Base-by-base conservation (phyloP, 2,329 filamentous ascomycete species). In the Aureobasidium sp. region DNA sequence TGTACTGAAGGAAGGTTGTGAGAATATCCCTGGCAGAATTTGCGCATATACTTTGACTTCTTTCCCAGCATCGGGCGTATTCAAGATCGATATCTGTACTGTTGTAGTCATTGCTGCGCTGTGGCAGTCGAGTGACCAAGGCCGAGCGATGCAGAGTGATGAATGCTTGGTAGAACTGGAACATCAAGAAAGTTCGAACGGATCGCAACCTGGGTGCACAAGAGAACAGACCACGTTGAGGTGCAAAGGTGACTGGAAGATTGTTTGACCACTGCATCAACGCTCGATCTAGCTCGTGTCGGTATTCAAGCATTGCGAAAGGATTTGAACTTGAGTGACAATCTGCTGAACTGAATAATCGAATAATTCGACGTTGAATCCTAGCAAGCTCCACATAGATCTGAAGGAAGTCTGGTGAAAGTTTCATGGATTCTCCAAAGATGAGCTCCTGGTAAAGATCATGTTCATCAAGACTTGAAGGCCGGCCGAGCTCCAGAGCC, bases 181-280 rank as follows among this genome's bases (percentile, higher is more conserved):
- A 25, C 6, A n/a, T 25, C 24, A 53, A 14, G 5, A 35, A 27
- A 6, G 39, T 34, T 14, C 29, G 22, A 14, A 37, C 24, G 17
- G 39, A 12, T 3, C 17, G 21, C 6, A 38, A 12, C 16, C n/a
- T 11, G 22, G 39, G 29, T 5, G 39, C 14, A 53, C 50, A 64
- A 67, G 14, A 7, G 3, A 25, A 12, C 14, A 17, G 6, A 25
- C 30, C 21, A 6, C 6, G 16, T 1, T 12, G n/a, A 16, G 45
- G 45, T 6, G 10, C 27, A 8, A 38, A 10, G 1, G 8, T 11
- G 2, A n/a, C 24, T 3, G 32, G 21, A 3, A 29, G 21, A 29
- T 14, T 27, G 30, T 38, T 32, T 3, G 45, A 37, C 45, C 45
- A 49, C 16, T 11, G 3, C 3, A 4, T 12, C 19, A 49, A 10